A percentile compares a stretch with the other conserved stretches of the same genome.
Evolutionary conservation across 2,329 filamentous ascomycete genomes (phyloP).

Genomic region (Pleoardoris graminearum): DNA sequence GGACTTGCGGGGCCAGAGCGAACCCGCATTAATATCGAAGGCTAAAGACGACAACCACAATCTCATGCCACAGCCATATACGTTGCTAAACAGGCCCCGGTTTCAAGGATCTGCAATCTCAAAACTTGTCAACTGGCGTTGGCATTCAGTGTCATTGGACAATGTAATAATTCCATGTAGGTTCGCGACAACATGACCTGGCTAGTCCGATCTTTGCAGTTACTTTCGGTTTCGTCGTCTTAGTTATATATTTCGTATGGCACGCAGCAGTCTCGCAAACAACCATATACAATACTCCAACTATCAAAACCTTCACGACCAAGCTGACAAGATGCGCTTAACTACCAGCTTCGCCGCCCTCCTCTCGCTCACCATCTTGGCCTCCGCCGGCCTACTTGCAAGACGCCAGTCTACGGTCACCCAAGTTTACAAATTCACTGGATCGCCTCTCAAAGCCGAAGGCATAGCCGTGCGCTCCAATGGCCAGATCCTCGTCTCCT

Average conservation of each 20-base stretch:
- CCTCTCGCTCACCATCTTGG: slow-evolving; percentile 4
- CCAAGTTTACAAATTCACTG: slow-evolving; percentile 16
- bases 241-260: too few relatives aligned
- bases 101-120: slow-evolving; percentile 10
- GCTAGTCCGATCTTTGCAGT: neutral
- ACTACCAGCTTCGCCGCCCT: slow-evolving; percentile 2
- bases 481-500: slow-evolving; percentile 22
- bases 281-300: neutral
- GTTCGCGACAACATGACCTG: neutral
- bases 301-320: neutral
- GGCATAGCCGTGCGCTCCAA: slow-evolving; percentile 24
- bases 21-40: slow-evolving; percentile 15
- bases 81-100: neutral
- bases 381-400: slow-evolving; percentile 3
- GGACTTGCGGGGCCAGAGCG: neutral
- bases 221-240: neutral
- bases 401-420: slow-evolving; percentile 8
- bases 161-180: neutral
- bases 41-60: slow-evolving; percentile 10
- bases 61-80: slow-evolving; percentile 8
- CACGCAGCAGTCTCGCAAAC: neutral
- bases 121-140: neutral
- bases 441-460: slow-evolving; percentile 13
- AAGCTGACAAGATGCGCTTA: slow-evolving; percentile 20
- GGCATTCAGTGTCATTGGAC: slow-evolving; percentile 2